A percentile compares a stretch with the other conserved stretches of the same genome.
These are phyloP conservation scores for Fusarium tricinctum DNA, from an alignment of 2,329 filamentous ascomycete genomes.

Conservation along the genomic window DNA sequence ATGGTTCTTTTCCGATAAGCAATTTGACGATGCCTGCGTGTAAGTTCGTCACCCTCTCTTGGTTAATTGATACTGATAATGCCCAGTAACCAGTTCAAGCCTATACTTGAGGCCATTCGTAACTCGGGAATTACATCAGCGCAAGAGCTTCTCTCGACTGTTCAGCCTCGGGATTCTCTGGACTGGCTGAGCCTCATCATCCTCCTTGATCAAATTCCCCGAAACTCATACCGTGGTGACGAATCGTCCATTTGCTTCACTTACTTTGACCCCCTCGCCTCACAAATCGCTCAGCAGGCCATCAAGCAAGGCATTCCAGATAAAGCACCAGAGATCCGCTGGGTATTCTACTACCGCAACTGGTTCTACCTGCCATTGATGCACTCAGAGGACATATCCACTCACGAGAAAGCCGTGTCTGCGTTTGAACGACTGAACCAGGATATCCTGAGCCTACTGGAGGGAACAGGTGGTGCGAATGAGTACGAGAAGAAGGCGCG, in stretches of 20 bases:
- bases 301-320: constrained; percentile 53
- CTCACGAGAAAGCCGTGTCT: constrained; percentile 58
- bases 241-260: constrained; percentile 62
- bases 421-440: constrained; percentile 52
- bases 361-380: constrained; percentile 74
- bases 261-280: constrained; percentile 69
- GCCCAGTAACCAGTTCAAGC: constrained; percentile 51
- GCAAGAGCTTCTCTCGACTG: constrained; percentile 49
- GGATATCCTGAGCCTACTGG: constrained; percentile 53
- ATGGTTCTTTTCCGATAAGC: constrained; percentile 55
- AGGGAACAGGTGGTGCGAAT: constrained; percentile 40
- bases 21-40: constrained; percentile 56
- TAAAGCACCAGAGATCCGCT: constrained; percentile 50
- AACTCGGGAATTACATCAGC: constrained; percentile 47
- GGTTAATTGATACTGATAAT: not conserved
- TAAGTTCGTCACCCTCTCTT: constrained; percentile 32
- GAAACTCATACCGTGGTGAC: constrained; percentile 70
- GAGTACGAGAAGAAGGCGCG: constrained; percentile 50
- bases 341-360: constrained; percentile 57
- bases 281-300: constrained; percentile 58
- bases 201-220: constrained; percentile 73
- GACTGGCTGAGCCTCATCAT: constrained; percentile 66
- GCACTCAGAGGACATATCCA: constrained; percentile 67
- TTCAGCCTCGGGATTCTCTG: constrained; percentile 47
- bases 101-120: constrained; percentile 54